A percentile compares a stretch with the other conserved stretches of the same genome.
phyloP scores from a whole-genome alignment of 2,329 filamentous ascomycete species.

The Monosporascus sp. region DNA sequence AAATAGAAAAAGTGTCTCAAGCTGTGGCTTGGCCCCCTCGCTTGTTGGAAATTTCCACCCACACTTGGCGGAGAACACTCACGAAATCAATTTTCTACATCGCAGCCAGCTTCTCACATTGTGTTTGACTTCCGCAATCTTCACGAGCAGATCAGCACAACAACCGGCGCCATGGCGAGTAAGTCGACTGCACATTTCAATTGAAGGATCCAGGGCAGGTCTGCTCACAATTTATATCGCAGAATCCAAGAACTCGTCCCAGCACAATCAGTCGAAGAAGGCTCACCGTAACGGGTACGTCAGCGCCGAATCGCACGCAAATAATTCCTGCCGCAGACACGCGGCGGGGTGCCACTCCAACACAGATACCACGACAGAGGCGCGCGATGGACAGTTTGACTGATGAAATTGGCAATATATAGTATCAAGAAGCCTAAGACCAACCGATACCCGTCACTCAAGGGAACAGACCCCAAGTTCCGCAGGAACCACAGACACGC shows the following conservation, averaged over 20 bases:
- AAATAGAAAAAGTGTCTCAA: background rate
- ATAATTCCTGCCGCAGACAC: conserved; percentile 5
- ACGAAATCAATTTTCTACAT: conserved; percentile 16
- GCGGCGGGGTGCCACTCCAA: background rate
- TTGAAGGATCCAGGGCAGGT: background rate
- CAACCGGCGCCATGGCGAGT: conserved; percentile 62
- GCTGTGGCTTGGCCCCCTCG: conserved; percentile 18
- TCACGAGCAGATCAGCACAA: conserved; percentile 16
- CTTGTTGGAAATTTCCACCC: conserved; percentile 26
- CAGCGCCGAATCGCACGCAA: conserved; percentile 2
- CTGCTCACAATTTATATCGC: conserved; percentile 24
- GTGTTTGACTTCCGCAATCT: conserved; percentile 17
- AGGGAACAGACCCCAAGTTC: conserved; percentile 99
- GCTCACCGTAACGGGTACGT: conserved; percentile 98
- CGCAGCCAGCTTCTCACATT: conserved; percentile 14
- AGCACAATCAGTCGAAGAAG: conserved; percentile 98
- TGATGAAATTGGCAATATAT: conserved; percentile 18
- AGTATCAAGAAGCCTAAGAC: conserved; percentile 99
- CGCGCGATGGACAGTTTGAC: background rate
- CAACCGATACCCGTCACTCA: conserved; percentile 96
- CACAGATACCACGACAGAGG: background rate
- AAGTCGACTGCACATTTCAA: conserved; percentile 32
- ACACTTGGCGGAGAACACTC: conserved; percentile 23
- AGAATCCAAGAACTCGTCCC: conserved; percentile 99
- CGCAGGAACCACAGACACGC: conserved; percentile 99